These are phyloP conservation scores for Eucalyptus regnans DNA, from an alignment of 345 rosid species.

Conservation along the genomic window DNA sequence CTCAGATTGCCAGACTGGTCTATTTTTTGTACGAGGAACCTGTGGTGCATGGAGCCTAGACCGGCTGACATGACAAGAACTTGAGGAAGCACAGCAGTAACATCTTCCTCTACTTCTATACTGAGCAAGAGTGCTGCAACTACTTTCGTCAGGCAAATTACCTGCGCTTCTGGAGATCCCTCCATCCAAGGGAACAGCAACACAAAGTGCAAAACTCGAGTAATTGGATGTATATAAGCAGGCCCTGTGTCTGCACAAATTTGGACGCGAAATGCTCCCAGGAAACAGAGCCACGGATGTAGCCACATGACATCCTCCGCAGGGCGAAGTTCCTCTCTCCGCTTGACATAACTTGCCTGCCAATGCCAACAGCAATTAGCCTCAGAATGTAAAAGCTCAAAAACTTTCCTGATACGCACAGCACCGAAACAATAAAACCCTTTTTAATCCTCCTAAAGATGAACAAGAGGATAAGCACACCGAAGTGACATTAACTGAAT, in stretches of 20 bases:
- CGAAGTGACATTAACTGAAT: background rate
- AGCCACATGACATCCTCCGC: background rate
- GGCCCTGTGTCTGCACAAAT: background rate
- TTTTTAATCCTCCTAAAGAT: background rate
- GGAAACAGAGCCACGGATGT: background rate
- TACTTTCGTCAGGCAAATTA: constrained; percentile 9
- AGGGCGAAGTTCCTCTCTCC: background rate
- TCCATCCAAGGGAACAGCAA: constrained; percentile 4
- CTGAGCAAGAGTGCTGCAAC: background rate
- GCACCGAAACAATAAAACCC: background rate
- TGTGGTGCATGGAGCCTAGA: constrained; percentile 1
- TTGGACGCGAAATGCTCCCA: background rate
- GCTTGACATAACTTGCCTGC: background rate
- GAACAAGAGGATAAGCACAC: background rate
- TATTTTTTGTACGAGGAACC: background rate
- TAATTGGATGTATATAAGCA: background rate
- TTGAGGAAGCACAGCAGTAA: constrained; percentile 7
- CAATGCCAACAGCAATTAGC: background rate
- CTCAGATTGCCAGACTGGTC: background rate
- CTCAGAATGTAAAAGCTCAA: background rate
- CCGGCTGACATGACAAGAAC: constrained; percentile 3
- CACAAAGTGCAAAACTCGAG: constrained; percentile 1
- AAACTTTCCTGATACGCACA: background rate
- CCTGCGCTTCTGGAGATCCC: background rate
- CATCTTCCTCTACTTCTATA: constrained; percentile 9